phyloP scores from a whole-genome alignment of 495 filamentous ascomycete genomes.

The Tuber aestivum region DNA sequence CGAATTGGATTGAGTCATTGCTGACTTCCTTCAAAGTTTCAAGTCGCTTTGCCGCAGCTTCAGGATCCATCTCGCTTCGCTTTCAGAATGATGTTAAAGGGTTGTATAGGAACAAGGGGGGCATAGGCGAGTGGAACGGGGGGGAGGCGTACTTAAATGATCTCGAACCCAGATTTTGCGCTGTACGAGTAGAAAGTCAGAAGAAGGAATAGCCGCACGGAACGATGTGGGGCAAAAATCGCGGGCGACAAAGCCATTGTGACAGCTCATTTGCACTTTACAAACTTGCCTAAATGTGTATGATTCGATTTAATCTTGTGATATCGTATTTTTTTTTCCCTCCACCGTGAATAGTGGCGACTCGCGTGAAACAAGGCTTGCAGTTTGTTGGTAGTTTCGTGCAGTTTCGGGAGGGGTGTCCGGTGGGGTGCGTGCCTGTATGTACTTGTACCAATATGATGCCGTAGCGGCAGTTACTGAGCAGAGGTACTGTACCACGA shows the following conservation, averaged over 20 bases:
- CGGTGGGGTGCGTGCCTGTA: neutral
- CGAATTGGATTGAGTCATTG: conserved; percentile 24
- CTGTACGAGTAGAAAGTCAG: neutral
- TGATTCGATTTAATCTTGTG: neutral
- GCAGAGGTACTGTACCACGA: too few species aligned
- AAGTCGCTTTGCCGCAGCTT: conserved; percentile 11
- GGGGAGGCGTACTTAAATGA: neutral
- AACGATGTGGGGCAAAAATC: neutral
- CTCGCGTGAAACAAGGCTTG: neutral
- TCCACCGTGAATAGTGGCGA: neutral
- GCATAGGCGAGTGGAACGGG: neutral
- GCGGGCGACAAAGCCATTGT: neutral
- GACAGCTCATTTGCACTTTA: conserved; percentile 2
- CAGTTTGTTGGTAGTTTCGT: neutral
- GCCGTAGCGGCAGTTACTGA: neutral
- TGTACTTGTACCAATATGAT: neutral
- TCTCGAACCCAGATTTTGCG: neutral
- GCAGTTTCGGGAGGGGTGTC: neutral
- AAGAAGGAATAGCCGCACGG: neutral
- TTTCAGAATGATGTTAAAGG: neutral
- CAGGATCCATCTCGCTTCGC: neutral
- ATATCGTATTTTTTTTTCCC: neutral
- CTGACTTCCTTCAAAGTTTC: conserved; percentile 23
- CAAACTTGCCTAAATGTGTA: neutral
- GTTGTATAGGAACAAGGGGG: neutral